phyloP scores from a whole-genome alignment of 164 flowering plant genomes.

The Macadamia tetraphylla region DNA sequence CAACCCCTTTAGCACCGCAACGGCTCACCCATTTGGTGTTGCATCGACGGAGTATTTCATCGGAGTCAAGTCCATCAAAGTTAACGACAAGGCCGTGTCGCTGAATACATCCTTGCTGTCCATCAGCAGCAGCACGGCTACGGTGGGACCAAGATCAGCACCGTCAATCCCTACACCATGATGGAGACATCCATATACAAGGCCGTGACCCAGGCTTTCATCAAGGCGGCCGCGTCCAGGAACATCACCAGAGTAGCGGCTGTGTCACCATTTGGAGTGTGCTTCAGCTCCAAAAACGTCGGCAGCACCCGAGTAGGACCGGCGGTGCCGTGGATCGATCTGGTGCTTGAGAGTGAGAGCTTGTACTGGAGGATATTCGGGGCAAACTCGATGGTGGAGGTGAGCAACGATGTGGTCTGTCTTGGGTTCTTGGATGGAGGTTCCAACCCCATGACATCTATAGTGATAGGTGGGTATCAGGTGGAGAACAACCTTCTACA shows the following conservation, averaged over 20 bases:
- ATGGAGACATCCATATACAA: conserved; percentile 33
- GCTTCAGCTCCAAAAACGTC: conserved; percentile 22
- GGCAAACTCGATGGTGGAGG: conserved; percentile 36
- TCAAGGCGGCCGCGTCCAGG: conserved; percentile 11
- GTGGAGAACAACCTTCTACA: conserved; percentile 30
- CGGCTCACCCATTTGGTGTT: not conserved
- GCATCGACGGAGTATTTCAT: conserved; percentile 29
- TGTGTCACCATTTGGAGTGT: conserved; percentile 30
- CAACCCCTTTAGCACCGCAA: conserved; percentile 20
- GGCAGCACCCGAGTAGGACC: conserved; percentile 28
- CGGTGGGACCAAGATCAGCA: conserved; percentile 28
- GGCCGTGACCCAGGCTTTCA: conserved; percentile 26
- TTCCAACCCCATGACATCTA: conserved; percentile 25
- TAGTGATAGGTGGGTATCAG: conserved; percentile 40
- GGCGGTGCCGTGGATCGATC: conserved; percentile 32
- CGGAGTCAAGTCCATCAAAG: conserved; percentile 20
- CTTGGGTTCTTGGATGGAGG: conserved; percentile 44
- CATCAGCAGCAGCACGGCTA: conserved; percentile 10
- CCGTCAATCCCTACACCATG: conserved; percentile 17
- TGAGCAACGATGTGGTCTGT: conserved; percentile 28
- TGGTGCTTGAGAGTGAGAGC: conserved; percentile 26
- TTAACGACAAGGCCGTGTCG: conserved; percentile 7
- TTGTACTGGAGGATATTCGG: conserved; percentile 36
- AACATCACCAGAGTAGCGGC: conserved; percentile 22
- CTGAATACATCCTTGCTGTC: conserved; percentile 20